Base-by-base conservation (phyloP, 148 eudicot species). In the Heliosperma pusillum region DNA sequence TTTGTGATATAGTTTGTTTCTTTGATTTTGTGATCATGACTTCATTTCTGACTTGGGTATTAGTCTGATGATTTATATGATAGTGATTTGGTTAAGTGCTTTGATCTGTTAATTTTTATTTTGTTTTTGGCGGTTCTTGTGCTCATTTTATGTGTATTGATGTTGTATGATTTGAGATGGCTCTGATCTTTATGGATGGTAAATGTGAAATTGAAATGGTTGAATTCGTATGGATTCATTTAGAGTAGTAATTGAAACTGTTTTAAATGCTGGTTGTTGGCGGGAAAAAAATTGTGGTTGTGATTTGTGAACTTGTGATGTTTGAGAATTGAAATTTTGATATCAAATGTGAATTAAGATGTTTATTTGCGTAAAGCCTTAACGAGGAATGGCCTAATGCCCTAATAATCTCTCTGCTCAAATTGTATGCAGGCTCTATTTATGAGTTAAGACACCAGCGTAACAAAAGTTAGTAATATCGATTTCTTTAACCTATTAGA, bases 111-210 rank as follows among this genome's bases (percentile, higher is more conserved):
- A 36, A 36, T 45, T 66, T 29, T 16, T 12, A 17, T 62, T n/a
- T 17, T 47, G 30, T 50, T 65, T 10, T 63, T 24, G 22, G 55
- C 12, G 25, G 68, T 66, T 21, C 59, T 20, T 55, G 16, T 66
- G 13, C 8, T 26, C 57, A 36, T 64, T 42, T 2, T 58, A 20
- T 20, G 24, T 59, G 2, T 57, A 47, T 40, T 50, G 25, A 65
- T 74, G 69, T 24, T 73, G 25, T 11, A 63, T 71, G 45, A 16
- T 44, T 58, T 53, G 72, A 8, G 30, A 22, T 74, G 21, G 21
- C 5, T 57, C 45, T 47, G 65, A 45, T 70, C 65, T 62, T 33
- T 50, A 50, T 50, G 17, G 55, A 50, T 50, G 55, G 55, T 50
- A 50, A 50, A 50, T 50, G 55, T 17, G 55, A 50, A 50, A 50